Percentiles rank a stretch among this genome's conserved stretches.
phyloP scores from a whole-genome alignment of 176 grass and related monocot genomes.

The Phyllostachys edulis region DNA sequence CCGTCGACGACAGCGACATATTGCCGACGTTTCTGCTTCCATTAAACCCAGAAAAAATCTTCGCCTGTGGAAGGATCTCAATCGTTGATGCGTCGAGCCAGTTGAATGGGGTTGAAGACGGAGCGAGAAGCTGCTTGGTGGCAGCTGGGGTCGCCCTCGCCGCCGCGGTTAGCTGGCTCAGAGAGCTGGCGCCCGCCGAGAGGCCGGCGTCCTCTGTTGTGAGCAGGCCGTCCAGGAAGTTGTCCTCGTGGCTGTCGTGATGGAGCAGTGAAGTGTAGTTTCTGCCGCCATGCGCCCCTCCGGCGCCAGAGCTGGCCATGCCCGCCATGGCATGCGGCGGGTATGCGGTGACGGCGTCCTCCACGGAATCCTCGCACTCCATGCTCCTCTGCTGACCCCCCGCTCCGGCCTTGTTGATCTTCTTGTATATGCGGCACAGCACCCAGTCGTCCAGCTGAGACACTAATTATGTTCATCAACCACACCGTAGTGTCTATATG shows the following conservation, averaged over 20 bases:
- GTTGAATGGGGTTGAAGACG: constrained; percentile 37
- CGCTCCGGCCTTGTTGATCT: constrained; percentile 48
- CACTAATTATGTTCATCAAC: constrained; percentile 36
- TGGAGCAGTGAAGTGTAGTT: constrained; percentile 48
- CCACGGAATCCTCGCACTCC: constrained; percentile 57
- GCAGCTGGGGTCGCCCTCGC: background rate
- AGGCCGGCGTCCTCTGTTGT: constrained; percentile 34
- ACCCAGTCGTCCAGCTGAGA: constrained; percentile 97
- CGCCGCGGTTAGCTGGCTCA: constrained; percentile 31
- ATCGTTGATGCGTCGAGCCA: constrained; percentile 47
- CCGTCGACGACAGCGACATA: constrained; percentile 25
- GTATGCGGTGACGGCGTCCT: constrained; percentile 42
- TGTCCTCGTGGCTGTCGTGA: constrained; percentile 58
- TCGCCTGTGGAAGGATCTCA: constrained; percentile 35
- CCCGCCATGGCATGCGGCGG: background rate
- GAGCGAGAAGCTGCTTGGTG: constrained; percentile 38
- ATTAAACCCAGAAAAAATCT: constrained; percentile 36
- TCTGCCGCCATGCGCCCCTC: background rate
- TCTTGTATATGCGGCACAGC: constrained; percentile 98
- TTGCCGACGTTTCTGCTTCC: constrained; percentile 11
- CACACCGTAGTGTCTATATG: background rate
- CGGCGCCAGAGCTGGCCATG: background rate
- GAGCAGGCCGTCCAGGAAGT: constrained; percentile 70
- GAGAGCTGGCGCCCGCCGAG: constrained; percentile 29
- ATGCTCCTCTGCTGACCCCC: constrained; percentile 24